Conservation (phyloP, 495 filamentous ascomycete genomes). For the Penicillium pancosmium region DNA sequence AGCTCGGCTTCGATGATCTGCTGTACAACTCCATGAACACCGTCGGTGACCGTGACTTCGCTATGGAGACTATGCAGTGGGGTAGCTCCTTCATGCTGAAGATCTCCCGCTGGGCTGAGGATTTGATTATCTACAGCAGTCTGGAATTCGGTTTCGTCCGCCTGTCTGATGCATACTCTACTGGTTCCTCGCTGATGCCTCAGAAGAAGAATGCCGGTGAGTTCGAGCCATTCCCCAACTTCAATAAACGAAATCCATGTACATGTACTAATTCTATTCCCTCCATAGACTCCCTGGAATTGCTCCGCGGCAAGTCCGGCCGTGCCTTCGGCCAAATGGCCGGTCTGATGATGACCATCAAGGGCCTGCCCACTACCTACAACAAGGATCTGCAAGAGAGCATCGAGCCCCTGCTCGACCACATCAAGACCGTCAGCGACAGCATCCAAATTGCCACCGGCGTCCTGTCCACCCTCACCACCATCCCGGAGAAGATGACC, state of each 20-base stretch:
- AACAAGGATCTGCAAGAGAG: slow-evolving; percentile 96
- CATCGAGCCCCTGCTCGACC: slow-evolving; percentile 85
- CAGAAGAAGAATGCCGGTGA: slow-evolving; percentile 71
- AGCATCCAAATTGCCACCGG: slow-evolving; percentile 87
- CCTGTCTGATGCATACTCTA: slow-evolving; percentile 84
- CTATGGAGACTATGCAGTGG: slow-evolving; percentile 92
- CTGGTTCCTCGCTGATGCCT: slow-evolving; percentile 85
- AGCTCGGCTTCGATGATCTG: slow-evolving; percentile 83
- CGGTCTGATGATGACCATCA: slow-evolving; percentile 84
- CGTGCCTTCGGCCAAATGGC: slow-evolving; percentile 86
- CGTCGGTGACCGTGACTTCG: slow-evolving; percentile 86
- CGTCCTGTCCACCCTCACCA: slow-evolving; percentile 65
- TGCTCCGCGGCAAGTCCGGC: slow-evolving; percentile 85
- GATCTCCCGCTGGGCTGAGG: slow-evolving; percentile 84
- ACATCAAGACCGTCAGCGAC: slow-evolving; percentile 83
- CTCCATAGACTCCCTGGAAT: slow-evolving; percentile 74
- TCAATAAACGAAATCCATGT: neutral
- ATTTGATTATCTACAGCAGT: slow-evolving; percentile 85
- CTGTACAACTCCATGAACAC: slow-evolving; percentile 83
- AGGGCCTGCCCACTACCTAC: slow-evolving; percentile 88
- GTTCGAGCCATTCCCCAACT: too few relatives aligned
- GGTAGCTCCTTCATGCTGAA: slow-evolving; percentile 82
- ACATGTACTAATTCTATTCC: neutral
- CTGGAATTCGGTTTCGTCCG: slow-evolving; percentile 82
- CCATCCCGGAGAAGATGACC: slow-evolving; percentile 74